Evolutionary conservation across 306 rosid species (phyloP).

Genomic region (Medicago truncatula): MtrunA17r5.0-ANR NC_053045.1:35246001-35246500

Average conservation of each 20-base stretch:
- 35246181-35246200: not conserved
- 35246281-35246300: constrained; percentile 89
- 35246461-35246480: constrained; percentile 82
- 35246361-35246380: constrained; percentile 87
- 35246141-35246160: not conserved
- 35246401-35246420: constrained; percentile 93
- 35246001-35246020: no score
- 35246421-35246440: constrained; percentile 72
- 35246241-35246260: constrained; percentile 78
- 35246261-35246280: constrained; percentile 97
- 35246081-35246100: not conserved
- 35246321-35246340: constrained; percentile 98
- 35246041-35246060: not conserved
- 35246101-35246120: not conserved
- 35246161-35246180: not conserved
- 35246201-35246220: not conserved
- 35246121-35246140: not conserved
- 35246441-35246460: constrained; percentile 86
- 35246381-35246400: constrained; percentile 98
- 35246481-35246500: constrained; percentile 97
- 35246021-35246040: no score
- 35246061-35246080: not conserved
- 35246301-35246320: constrained; percentile 82
- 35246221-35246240: constrained; percentile 38
- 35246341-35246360: constrained; percentile 94